phyloP scores from a whole-genome alignment of 202 grass and related monocot species.

The Carex arenaria region DNA sequence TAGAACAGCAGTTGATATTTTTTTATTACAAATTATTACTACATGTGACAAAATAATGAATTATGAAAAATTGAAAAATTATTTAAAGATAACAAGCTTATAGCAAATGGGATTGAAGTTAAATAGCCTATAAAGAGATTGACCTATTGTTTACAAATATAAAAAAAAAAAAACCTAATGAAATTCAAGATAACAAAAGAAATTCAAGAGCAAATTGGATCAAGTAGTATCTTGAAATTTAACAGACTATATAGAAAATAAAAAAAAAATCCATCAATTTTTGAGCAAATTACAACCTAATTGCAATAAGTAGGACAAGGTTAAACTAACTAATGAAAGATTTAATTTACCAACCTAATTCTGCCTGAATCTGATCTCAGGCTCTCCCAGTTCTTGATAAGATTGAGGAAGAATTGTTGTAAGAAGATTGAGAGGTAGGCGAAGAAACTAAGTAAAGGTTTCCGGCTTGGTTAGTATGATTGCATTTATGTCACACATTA shows the following conservation, averaged over 20 bases:
- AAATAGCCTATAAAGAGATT: neutral
- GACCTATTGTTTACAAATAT: neutral
- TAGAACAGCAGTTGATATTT: neutral
- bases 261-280: neutral
- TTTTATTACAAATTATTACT: neutral
- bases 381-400: neutral
- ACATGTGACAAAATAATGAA: neutral
- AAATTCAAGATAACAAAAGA: neutral
- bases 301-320: neutral
- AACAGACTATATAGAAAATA: neutral
- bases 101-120: neutral
- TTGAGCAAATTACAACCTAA: neutral
- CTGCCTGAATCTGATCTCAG: neutral
- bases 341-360: neutral
- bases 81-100: neutral
- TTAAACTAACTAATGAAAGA: neutral
- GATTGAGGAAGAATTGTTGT: neutral
- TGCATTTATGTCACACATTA: slow-evolving; percentile 1
- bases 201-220: neutral
- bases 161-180: too few species aligned
- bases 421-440: neutral
- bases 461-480: neutral
- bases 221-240: neutral
- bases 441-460: neutral
- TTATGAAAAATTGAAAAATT: neutral